Evolutionary conservation across 202 grass and related monocot genomes (phyloP).

Genomic region (Eragrostis tef): DNA sequence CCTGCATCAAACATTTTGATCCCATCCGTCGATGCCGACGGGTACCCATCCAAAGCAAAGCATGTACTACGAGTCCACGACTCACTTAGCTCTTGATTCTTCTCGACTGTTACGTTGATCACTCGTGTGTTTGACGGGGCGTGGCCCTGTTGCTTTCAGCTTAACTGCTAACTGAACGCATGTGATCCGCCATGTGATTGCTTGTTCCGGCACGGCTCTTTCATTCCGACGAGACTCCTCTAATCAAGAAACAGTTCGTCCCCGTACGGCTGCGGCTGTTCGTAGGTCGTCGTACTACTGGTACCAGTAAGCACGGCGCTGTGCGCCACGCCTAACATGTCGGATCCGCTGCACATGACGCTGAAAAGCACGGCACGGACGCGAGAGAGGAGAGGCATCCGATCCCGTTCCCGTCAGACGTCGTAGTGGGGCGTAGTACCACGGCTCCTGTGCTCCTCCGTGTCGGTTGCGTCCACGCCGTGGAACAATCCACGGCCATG

Average conservation of each 20-base stretch:
- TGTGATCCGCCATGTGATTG: background rate
- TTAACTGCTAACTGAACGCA: background rate
- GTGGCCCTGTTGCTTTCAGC: background rate
- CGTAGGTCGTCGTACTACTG: background rate
- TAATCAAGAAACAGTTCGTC: constrained; percentile 2
- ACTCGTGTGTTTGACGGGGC: constrained; percentile 1
- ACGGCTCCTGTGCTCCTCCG: background rate
- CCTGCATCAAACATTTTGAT: background rate
- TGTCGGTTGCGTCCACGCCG: background rate
- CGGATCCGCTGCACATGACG: background rate
- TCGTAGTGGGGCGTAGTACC: too few species aligned
- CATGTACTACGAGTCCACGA: background rate
- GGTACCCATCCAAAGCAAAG: background rate
- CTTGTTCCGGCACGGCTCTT: background rate
- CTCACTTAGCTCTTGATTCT: background rate
- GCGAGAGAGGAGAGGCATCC: background rate
- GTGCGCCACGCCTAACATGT: background rate
- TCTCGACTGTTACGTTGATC: background rate
- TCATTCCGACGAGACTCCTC: background rate
- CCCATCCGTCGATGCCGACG: background rate
- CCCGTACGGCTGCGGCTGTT: background rate
- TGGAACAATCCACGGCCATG: background rate
- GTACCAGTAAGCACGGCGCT: background rate
- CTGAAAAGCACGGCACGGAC: background rate
- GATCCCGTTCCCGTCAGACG: too few species aligned